Evolutionary conservation across 306 rosid species (phyloP).

Genomic region (Sicyos edulis): DNA sequence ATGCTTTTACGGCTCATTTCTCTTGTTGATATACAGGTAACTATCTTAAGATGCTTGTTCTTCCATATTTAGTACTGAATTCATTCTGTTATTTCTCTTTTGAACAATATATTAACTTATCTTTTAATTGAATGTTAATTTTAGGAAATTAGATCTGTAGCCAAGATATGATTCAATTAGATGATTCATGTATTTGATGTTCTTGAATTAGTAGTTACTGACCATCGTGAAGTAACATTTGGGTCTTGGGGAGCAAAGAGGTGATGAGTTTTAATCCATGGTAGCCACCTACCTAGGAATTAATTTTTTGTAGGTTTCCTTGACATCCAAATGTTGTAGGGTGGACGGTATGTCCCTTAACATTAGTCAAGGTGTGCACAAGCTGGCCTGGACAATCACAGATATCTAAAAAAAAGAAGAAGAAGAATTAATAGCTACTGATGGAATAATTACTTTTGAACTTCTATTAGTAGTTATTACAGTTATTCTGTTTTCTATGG

Average conservation of each 20-base stretch:
- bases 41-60: neutral
- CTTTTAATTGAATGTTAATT: neutral
- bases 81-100: neutral
- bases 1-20: slow-evolving; percentile 66
- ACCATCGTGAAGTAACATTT: too few relatives aligned
- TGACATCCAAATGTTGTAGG: too few relatives aligned
- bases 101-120: slow-evolving; percentile 4
- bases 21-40: slow-evolving; percentile 79
- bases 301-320: too few relatives aligned
- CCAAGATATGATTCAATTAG: slow-evolving; percentile 3
- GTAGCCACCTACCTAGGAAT: too few relatives aligned
- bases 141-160: neutral
- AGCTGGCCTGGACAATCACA: too few relatives aligned
- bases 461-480: neutral
- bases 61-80: neutral
- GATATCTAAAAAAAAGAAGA: too few relatives aligned
- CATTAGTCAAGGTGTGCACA: too few relatives aligned
- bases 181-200: slow-evolving; percentile 15
- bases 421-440: slow-evolving; percentile 6
- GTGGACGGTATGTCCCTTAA: too few relatives aligned
- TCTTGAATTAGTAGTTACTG: neutral
- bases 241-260: too few relatives aligned
- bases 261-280: too few relatives aligned
- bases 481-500: neutral
- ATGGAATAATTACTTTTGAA: neutral